Evolutionary conservation across 2,329 filamentous ascomycete species (phyloP).

Genomic region (Cladorrhinum sp.): DNA sequence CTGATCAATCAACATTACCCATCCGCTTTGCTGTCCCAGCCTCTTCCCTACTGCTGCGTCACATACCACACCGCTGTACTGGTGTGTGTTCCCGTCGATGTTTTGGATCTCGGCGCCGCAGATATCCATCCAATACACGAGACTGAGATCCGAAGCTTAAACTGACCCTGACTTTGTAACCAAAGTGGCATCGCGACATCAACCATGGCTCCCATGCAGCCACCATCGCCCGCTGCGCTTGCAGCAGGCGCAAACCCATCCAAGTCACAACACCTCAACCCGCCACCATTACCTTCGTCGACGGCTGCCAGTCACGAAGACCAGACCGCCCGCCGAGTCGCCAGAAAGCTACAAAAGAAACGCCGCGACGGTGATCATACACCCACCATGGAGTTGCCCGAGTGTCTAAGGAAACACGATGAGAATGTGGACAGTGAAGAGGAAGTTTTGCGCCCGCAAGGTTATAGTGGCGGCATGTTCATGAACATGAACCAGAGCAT

Average conservation of each 20-base stretch:
- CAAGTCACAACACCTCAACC: conserved; percentile 14
- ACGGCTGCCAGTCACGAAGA: conserved; percentile 29
- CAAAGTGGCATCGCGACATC: neutral
- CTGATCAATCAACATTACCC: neutral
- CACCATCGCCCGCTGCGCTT: conserved; percentile 1
- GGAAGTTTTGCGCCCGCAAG: conserved; percentile 42
- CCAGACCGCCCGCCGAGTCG: conserved; percentile 38
- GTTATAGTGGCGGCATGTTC: conserved; percentile 48
- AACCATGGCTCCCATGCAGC: conserved; percentile 11
- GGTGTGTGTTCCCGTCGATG: neutral
- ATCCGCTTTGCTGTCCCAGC: neutral
- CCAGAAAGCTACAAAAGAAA: conserved; percentile 46
- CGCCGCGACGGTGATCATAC: conserved; percentile 38
- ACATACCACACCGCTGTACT: neutral
- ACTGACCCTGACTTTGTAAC: neutral
- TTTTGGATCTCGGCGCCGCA: neutral
- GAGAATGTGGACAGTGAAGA: conserved; percentile 50
- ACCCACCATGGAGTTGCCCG: conserved; percentile 51
- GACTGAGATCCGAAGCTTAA: neutral
- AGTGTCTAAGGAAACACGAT: conserved; percentile 47
- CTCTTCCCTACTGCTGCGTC: neutral
- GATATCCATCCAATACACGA: neutral
- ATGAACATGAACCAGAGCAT: conserved; percentile 91
- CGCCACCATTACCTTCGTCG: conserved; percentile 16
- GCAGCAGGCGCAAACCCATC: neutral